Percentiles rank a stretch among this genome's conserved stretches.
Evolutionary conservation across 495 filamentous ascomycete genomes (phyloP).

Genomic region (Xylaria venustula): DNA sequence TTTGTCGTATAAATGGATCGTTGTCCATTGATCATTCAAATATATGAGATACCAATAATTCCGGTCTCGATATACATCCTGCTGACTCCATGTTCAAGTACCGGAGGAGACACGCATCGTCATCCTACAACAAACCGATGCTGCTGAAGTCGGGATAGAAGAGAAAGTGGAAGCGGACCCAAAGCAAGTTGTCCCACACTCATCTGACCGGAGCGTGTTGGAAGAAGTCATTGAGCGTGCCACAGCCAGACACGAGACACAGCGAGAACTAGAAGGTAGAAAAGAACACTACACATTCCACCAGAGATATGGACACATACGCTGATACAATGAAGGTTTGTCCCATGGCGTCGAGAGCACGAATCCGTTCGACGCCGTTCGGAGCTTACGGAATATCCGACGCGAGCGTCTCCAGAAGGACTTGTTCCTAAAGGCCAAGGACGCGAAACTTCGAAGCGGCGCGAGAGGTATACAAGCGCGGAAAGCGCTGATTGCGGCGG

Average conservation of each 20-base stretch:
- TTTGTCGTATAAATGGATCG: too few species aligned
- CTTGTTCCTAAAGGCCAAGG: constrained; percentile 66
- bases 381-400: constrained; percentile 57
- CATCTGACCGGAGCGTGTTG: constrained; percentile 49
- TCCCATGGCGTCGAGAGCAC: constrained; percentile 35
- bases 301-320: too few species aligned
- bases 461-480: constrained; percentile 68
- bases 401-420: constrained; percentile 59
- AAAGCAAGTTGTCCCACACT: neutral
- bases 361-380: constrained; percentile 56
- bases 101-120: constrained; percentile 64
- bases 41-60: too few species aligned
- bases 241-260: constrained; percentile 55
- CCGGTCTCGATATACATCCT: neutral
- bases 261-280: constrained; percentile 57
- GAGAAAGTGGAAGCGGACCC: constrained; percentile 20
- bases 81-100: constrained; percentile 28
- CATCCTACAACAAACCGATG: constrained; percentile 68
- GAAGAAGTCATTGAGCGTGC: constrained; percentile 69
- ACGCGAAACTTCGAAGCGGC: constrained; percentile 69
- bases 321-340: constrained; percentile 34
- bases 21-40: too few species aligned
- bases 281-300: too few species aligned
- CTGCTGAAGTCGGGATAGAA: constrained; percentile 13
- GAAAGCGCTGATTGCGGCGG: constrained; percentile 64